Percentiles rank a stretch among this genome's conserved stretches.
These are phyloP conservation scores for Aspergillus sp. DNA, from an alignment of 2,329 filamentous ascomycete species.

Conservation along the genomic window DNA sequence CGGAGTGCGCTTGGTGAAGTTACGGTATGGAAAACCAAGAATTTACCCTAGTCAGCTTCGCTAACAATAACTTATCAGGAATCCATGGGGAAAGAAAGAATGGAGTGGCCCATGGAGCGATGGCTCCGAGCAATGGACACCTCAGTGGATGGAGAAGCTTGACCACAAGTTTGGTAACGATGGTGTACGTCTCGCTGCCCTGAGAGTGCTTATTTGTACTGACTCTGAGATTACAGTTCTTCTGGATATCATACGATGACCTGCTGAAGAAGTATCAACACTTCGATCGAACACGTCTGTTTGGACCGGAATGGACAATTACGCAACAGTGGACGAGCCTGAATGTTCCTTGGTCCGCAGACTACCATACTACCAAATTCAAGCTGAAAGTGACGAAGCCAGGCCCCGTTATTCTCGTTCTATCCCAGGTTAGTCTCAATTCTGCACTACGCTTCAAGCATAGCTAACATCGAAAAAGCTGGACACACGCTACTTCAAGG, in stretches of 20 bases:
- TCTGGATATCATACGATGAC: conserved; percentile 63
- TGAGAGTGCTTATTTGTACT: not conserved
- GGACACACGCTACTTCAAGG: conserved; percentile 61
- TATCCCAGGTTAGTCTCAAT: conserved; percentile 48
- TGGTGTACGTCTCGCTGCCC: conserved; percentile 47
- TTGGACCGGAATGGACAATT: conserved; percentile 60
- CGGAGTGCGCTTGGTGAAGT: conserved; percentile 62
- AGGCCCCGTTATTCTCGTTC: conserved; percentile 57
- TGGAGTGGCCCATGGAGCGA: conserved; percentile 83
- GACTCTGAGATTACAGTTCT: conserved; percentile 38
- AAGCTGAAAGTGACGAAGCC: conserved; percentile 53
- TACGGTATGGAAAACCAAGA: conserved; percentile 46
- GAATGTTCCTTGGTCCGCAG: conserved; percentile 60
- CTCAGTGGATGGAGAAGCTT: conserved; percentile 72
- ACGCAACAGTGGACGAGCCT: conserved; percentile 63
- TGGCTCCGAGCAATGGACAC: conserved; percentile 80
- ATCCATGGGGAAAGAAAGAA: conserved; percentile 79
- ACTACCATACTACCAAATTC: conserved; percentile 63
- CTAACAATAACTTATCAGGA: conserved; percentile 53
- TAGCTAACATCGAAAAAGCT: conserved; percentile 36
- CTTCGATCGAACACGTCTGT: conserved; percentile 61
- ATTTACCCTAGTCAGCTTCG: not conserved
- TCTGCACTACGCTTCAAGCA: no score
- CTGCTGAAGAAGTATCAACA: conserved; percentile 59
- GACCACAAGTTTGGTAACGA: conserved; percentile 75